Percentiles rank a stretch among this genome's conserved stretches.
Evolutionary conservation across 306 rosid species (phyloP).

Genomic region (Vigna radiata): DNA sequence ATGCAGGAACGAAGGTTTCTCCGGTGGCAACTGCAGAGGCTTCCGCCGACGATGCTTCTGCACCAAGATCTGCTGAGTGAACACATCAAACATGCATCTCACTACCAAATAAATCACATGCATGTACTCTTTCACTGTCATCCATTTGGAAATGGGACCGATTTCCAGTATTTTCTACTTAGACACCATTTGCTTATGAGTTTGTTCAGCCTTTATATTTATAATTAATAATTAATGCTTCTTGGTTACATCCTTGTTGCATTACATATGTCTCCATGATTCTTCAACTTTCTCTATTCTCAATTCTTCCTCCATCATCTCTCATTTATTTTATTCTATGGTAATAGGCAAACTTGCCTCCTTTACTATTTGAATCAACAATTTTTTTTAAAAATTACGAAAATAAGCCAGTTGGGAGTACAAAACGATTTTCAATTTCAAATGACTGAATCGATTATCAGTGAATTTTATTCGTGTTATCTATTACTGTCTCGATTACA

Average conservation of each 20-base stretch:
- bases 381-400: no score
- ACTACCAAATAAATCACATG: neutral
- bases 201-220: neutral
- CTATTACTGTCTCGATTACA: no score
- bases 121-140: neutral
- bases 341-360: no score
- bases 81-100: neutral
- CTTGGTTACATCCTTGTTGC: neutral
- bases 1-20: slow-evolving; percentile 59
- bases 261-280: no score
- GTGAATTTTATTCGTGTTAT: no score
- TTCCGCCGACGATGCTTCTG: slow-evolving; percentile 65
- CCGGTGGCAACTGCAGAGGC: slow-evolving; percentile 57
- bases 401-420: no score
- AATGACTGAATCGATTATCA: no score
- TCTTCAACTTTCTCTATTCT: no score
- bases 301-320: no score
- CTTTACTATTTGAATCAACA: no score
- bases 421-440: no score
- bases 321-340: no score
- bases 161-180: neutral
- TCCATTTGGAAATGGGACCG: neutral
- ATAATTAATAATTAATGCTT: neutral
- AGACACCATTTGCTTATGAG: neutral
- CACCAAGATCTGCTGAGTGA: slow-evolving; percentile 44